phyloP scores from a whole-genome alignment of 192 early-diverging fungal species.

The Umbelopsis ramanniana region DNA sequence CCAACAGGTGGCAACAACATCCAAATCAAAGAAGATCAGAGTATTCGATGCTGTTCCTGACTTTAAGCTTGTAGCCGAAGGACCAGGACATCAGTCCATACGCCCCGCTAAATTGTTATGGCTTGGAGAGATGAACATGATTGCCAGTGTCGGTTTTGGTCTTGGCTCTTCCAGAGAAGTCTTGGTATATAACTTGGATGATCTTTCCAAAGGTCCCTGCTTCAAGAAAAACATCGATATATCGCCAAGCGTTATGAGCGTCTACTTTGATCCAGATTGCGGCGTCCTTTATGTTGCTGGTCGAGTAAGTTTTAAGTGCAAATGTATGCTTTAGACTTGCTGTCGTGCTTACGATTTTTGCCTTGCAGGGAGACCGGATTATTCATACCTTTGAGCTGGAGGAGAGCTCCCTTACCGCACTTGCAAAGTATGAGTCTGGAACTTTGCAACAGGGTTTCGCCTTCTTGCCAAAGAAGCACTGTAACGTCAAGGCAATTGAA shows the following conservation, averaged over 20 bases:
- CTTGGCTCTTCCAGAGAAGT: conserved; percentile 74
- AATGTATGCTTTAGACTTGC: background rate
- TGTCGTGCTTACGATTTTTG: no score
- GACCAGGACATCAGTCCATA: conserved; percentile 68
- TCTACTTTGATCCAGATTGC: conserved; percentile 72
- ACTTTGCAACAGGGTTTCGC: conserved; percentile 71
- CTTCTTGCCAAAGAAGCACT: conserved; percentile 70
- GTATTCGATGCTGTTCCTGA: conserved; percentile 62
- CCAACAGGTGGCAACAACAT: conserved; percentile 63
- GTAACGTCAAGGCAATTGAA: conserved; percentile 72
- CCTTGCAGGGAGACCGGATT: conserved; percentile 65
- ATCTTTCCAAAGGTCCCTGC: conserved; percentile 44
- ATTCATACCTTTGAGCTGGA: conserved; percentile 76
- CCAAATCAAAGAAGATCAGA: conserved; percentile 70
- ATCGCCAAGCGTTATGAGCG: conserved; percentile 76
- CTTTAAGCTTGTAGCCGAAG: conserved; percentile 61
- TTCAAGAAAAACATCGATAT: conserved; percentile 63
- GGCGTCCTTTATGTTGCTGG: conserved; percentile 70
- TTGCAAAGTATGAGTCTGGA: conserved; percentile 65
- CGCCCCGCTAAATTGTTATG: conserved; percentile 70
- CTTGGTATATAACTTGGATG: conserved; percentile 49
- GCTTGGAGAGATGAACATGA: conserved; percentile 57
- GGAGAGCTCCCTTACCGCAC: conserved; percentile 33
- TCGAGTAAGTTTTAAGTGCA: conserved; percentile 38
- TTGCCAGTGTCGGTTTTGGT: conserved; percentile 77